Evolutionary conservation across 2,329 filamentous ascomycete genomes (phyloP).

Genomic region (Alternaria longipes): DNA sequence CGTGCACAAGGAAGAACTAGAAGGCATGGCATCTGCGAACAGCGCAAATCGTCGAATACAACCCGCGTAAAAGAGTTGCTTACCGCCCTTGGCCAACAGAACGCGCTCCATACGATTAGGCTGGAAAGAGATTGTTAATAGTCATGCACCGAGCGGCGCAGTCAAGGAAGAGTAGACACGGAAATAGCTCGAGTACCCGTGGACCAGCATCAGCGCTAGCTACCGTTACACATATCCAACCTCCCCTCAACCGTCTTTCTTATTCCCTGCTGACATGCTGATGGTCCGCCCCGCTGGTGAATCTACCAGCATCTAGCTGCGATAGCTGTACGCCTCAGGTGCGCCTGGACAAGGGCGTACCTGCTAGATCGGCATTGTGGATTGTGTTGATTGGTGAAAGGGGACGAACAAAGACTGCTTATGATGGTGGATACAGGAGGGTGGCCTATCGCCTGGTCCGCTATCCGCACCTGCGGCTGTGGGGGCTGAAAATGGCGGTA

Average conservation of each 20-base stretch:
- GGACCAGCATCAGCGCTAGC: conserved; percentile 5
- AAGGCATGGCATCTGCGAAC: conserved; percentile 3
- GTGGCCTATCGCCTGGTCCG: conserved; percentile 12
- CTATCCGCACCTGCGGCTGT: conserved; percentile 10
- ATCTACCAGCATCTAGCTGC: conserved; percentile 5
- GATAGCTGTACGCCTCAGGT: conserved; percentile 8
- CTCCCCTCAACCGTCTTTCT: conserved; percentile 4
- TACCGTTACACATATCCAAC: conserved; percentile 2
- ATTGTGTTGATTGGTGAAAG: conserved; percentile 8
- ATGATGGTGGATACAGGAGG: conserved; percentile 5
- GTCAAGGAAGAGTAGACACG: background rate
- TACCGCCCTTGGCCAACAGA: background rate
- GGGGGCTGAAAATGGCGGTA: conserved; percentile 14
- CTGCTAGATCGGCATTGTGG: conserved; percentile 3
- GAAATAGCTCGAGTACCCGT: conserved; percentile 8
- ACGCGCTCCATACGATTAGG: background rate
- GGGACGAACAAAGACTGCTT: conserved; percentile 8
- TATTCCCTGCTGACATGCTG: conserved; percentile 10
- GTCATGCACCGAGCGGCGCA: background rate
- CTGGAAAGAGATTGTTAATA: conserved; percentile 4
- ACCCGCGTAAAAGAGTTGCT: background rate
- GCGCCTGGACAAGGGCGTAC: conserved; percentile 8
- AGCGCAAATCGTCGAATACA: background rate
- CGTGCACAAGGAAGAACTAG: conserved; percentile 2
- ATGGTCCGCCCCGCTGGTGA: conserved; percentile 4